Base-by-base conservation (phyloP, 306 rosid genomes). In the Sphenostylis stenocarpa region DNA sequence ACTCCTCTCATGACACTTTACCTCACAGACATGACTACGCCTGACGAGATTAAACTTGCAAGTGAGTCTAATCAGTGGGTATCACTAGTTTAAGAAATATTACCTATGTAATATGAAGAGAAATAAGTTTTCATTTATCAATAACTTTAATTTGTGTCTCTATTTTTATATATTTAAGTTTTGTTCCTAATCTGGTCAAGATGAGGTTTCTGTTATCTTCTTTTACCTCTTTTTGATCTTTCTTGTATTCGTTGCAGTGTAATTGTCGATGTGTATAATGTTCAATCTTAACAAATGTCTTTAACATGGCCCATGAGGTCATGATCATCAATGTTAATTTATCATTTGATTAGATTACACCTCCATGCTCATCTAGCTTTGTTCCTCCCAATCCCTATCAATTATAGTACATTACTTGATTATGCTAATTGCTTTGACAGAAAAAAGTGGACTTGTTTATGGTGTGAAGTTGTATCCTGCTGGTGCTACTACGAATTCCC, bases 381-480 rank as follows among this genome's bases (percentile, higher is more conserved):
- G 38, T 33, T 33, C 33, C 49, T 23, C 41, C 60, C 15, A 6
- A 33, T 6, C 20, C 49, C n/a, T 23, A 6, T 6, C 10, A 2
- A 61, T 31, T 19, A 24, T 63, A 24, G 38, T 66, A 58, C 41
- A 47, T 10, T 65, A 11, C 14, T 66, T 84, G 44, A 77, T 75
- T 16, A 69, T 79, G 77, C 47, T 73, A 57, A 57, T 75, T 81
- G 47, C 19, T 11, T 67, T 82, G 60, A 63, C 85, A 94, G 96
- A 83, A 85, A 84, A 55, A 86, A 94, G 96, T 85, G 94, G 94
- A 70, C 75, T 76, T 70, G 85, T 91, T 52, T 88, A 64, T 86
- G 96, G 90, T 78, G 94, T 94, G 75, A 94, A 94, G 82, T 76
- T 94, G 85, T 94, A 94, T 79, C 98, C 97, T 79, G 97, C 96